These are phyloP conservation scores for Candida anglica DNA, from an alignment of 805 yeast genomes.

Conservation along the genomic window DNA sequence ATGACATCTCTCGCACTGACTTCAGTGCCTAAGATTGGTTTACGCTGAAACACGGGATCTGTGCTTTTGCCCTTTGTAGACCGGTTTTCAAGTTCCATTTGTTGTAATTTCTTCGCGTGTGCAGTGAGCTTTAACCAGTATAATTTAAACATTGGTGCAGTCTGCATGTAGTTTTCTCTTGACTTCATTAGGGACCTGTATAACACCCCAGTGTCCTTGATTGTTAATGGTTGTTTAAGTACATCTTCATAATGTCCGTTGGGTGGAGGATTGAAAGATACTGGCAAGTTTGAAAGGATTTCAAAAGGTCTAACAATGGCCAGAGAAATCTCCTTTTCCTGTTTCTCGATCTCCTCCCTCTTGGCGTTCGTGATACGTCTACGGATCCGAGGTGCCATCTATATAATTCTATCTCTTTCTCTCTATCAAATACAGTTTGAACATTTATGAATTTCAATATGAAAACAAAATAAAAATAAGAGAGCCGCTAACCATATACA, in stretches of 20 bases:
- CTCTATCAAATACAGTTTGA: no score
- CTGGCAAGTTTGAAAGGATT: slow-evolving; percentile 61
- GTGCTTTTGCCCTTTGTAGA: slow-evolving; percentile 18
- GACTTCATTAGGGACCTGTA: slow-evolving; percentile 73
- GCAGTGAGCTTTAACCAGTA: slow-evolving; percentile 76
- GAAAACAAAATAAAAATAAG: no score
- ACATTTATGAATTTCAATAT: no score
- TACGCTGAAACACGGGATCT: slow-evolving; percentile 19
- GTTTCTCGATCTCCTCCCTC: slow-evolving; percentile 39
- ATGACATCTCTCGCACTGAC: slow-evolving; percentile 73
- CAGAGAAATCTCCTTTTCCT: slow-evolving; percentile 31
- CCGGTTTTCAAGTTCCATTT: slow-evolving; percentile 25
- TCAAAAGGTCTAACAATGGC: slow-evolving; percentile 59
- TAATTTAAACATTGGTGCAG: slow-evolving; percentile 67
- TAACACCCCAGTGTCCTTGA: slow-evolving; percentile 69
- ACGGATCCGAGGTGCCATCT: slow-evolving; percentile 42
- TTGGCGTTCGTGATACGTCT: slow-evolving; percentile 40
- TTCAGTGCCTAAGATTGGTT: slow-evolving; percentile 34
- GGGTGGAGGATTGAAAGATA: slow-evolving; percentile 62
- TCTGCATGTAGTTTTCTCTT: slow-evolving; percentile 52
- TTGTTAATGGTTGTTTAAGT: slow-evolving; percentile 61
- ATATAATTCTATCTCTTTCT: no score
- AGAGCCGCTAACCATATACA: no score
- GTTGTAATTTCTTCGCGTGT: slow-evolving; percentile 39
- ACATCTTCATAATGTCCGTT: slow-evolving; percentile 45